Base-by-base conservation (phyloP, 495 filamentous ascomycete species). In the Neurospora sp. region DNA sequence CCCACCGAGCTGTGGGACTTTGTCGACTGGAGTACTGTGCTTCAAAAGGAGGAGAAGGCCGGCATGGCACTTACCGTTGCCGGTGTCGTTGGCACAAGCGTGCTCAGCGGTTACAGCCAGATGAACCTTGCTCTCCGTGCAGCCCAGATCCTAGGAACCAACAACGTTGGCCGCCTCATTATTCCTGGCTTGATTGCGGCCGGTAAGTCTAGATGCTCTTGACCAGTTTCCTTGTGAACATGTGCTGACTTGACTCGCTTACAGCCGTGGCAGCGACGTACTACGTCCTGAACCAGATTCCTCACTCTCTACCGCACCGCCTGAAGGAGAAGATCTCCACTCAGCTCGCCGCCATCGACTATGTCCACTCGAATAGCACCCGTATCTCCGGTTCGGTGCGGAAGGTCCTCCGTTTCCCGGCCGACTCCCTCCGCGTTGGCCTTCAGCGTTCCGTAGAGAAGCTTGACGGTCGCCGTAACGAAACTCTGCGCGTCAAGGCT, bases 21-120 rank as follows among this genome's bases (percentile, higher is more conserved):
- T 84, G 93, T 98, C 79, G 96, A 99, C 80, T 84, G 94, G 77
- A 84, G 87, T 40, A 90, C 88, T 12, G 84, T 97, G 11, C 90
- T 96, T 85, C 93, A 98, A 76, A 86, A 89, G 68, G 94, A 99
- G 79, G 96, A 99, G 84, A 98, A 98, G 84, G 83, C 94, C 38
- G 89, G 96, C 74, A 92, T 98, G 90, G 95, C 96, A 46, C 86
- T 99, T 81, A 98, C 96, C 3, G 89, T 95, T 39, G 92, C 91
- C n/a, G 93, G 93, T 72, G 91, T 96, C 22, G 85, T 97, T 11
- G 93, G 94, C 69, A 88, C 90, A 14, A 87, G 94, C 44, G 84
- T 94, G 73, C 84, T 98, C 61, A 92, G 95, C 74, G 90, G 94
- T 69, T 88, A 92, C 78, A 89, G 92, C 70, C 97, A 95, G 92